Evolutionary conservation across 176 grass and related monocot species (phyloP), one percentile per base, ranked within the genome.

Genomic region (Aegilops umbellulata): DNA sequence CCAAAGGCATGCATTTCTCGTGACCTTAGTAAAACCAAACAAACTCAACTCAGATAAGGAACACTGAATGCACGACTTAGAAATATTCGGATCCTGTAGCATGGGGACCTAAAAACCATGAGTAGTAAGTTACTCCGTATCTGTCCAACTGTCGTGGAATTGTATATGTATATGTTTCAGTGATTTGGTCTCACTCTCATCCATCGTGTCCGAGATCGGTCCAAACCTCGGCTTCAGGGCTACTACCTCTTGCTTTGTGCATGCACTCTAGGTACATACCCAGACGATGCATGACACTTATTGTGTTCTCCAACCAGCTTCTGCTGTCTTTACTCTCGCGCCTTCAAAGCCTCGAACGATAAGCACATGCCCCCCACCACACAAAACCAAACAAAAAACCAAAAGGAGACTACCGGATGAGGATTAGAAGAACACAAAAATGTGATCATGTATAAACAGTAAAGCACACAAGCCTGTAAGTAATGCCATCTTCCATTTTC

Each of bases 221-320:
- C 42, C 51, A 87, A 22, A 34, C 80, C 68, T 53, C 51, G 29
- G 38, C 49, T 88, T 47, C 65, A 84, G 74, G 34, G 36, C 34
- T 51, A 25, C 34, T 51, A 25, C 38, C 49, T 79, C 36, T 4
- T 47, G 23, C 41, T 72, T 71, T 65, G 68, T 73, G 65, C 73
- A 61, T 70, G 26, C 14, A 47, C 14, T 77, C 26, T 49, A 26
- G 13, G 44, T 24, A 60, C 69, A 35, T 26, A 22, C 17, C 64
- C 34, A 23, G 20, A 70, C 2, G 10, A n/a, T 39, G 26, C 47
- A 23, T 57, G 34, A 1, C 44, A 83, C 11, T 84, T 83, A 78
- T 77, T 88, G 73, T 27, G 22, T 61, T 74, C 49, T 75, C 80
- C 80, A 49, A 69, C 24, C 63, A 58, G 57, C 72, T 83, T 19